These are phyloP conservation scores for Colletotrichum sp. DNA, from an alignment of 2,329 filamentous ascomycete genomes.

Conservation along the genomic window DNA sequence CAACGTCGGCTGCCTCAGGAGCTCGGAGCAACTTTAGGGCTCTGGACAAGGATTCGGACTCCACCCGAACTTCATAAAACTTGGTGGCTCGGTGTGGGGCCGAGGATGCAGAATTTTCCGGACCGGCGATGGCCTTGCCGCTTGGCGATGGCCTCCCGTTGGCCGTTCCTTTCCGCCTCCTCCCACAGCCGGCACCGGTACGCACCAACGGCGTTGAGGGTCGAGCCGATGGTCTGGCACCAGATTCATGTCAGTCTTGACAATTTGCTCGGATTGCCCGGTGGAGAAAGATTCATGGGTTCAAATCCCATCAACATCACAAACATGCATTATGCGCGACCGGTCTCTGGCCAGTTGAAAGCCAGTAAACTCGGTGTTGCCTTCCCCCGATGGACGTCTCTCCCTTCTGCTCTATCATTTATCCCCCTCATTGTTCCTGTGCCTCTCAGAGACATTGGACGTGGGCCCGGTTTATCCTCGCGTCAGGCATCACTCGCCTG, in stretches of 20 bases:
- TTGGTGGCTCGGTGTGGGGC: slow-evolving; percentile 12
- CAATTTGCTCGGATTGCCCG: background rate
- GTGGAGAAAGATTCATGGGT: background rate
- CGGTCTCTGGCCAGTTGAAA: background rate
- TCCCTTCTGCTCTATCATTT: background rate
- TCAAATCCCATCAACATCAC: background rate
- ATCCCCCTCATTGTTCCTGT: background rate
- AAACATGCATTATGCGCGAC: background rate
- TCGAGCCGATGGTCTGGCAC: background rate
- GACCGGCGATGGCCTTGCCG: background rate
- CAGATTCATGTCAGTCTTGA: background rate
- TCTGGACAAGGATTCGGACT: background rate
- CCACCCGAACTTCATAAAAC: slow-evolving; percentile 6
- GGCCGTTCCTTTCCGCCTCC: background rate
- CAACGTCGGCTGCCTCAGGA: slow-evolving; percentile 3
- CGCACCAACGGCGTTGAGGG: background rate
- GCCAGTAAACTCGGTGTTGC: background rate
- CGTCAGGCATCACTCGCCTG: slow-evolving; percentile 5
- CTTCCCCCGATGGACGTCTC: background rate
- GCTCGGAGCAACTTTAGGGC: background rate
- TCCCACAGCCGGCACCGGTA: background rate
- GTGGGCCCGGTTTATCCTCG: background rate
- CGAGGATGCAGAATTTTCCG: slow-evolving; percentile 18
- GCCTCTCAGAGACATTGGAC: background rate
- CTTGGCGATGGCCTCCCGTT: background rate